A percentile compares a stretch with the other conserved stretches of the same genome.
phyloP scores from a whole-genome alignment of 2,329 filamentous ascomycete genomes.

The Chrysosporium queenslandicum region DNA sequence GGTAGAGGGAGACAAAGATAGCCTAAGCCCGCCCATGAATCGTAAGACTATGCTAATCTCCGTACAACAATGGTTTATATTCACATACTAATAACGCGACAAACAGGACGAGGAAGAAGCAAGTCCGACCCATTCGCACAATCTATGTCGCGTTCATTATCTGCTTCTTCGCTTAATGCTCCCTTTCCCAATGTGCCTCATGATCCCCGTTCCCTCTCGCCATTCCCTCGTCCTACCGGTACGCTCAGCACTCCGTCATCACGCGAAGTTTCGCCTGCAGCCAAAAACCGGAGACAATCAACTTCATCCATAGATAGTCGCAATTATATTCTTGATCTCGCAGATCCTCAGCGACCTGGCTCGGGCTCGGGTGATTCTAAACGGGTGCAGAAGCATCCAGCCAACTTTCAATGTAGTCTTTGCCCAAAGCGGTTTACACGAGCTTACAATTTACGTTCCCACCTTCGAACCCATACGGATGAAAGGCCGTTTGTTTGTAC shows the following conservation, averaged over 20 bases:
- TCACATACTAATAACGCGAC: slow-evolving; percentile 13
- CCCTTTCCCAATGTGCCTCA: slow-evolving; percentile 18
- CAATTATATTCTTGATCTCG: slow-evolving; percentile 79
- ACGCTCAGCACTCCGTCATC: slow-evolving; percentile 35
- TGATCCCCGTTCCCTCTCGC: slow-evolving; percentile 37
- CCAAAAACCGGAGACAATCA: slow-evolving; percentile 35
- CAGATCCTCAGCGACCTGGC: slow-evolving; percentile 73
- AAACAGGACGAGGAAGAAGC: slow-evolving; percentile 46
- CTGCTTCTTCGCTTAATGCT: slow-evolving; percentile 26
- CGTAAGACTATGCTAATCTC: slow-evolving; percentile 29
- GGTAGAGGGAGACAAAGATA: slow-evolving; percentile 58
- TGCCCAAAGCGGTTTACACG: slow-evolving; percentile 95
- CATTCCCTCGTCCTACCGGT: slow-evolving; percentile 27
- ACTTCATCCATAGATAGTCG: slow-evolving; percentile 46
- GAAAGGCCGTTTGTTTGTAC: slow-evolving; percentile 96
- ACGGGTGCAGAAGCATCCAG: slow-evolving; percentile 92
- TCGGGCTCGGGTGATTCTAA: slow-evolving; percentile 54
- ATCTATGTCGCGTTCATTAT: slow-evolving; percentile 32
- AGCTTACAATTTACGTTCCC: slow-evolving; percentile 91
- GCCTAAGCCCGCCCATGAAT: slow-evolving; percentile 66
- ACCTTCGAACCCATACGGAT: slow-evolving; percentile 91
- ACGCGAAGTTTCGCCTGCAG: slow-evolving; percentile 37
- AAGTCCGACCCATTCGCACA: slow-evolving; percentile 53
- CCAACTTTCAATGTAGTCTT: slow-evolving; percentile 86
- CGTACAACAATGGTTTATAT: slow-evolving; percentile 7